Percentiles rank a stretch among this genome's conserved stretches.
phyloP scores from a whole-genome alignment of 2,329 filamentous ascomycete genomes.

The Stenocarpella maydis region DNA sequence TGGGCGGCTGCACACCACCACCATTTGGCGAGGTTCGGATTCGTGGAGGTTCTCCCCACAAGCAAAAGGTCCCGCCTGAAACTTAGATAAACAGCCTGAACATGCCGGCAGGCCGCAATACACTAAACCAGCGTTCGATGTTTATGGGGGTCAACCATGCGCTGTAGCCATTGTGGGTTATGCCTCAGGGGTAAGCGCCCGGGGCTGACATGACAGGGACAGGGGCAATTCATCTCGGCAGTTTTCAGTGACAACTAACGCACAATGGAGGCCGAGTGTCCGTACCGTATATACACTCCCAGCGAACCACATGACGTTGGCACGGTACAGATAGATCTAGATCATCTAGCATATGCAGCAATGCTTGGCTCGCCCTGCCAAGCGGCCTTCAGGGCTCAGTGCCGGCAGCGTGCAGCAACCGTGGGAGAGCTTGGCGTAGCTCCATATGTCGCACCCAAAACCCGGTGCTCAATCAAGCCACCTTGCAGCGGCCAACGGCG shows the following conservation, averaged over 20 bases:
- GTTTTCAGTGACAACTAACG: not conserved
- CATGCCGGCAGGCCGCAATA: conserved; percentile 5
- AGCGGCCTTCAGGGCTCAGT: not conserved
- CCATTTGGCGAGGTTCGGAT: not conserved
- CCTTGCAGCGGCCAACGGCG: not conserved
- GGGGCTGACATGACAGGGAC: conserved; percentile 13
- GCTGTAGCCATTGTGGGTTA: not conserved
- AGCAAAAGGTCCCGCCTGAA: conserved; percentile 5
- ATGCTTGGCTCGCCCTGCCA: conserved; percentile 7
- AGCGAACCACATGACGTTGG: not conserved
- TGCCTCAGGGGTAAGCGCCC: not conserved
- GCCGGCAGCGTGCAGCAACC: conserved; percentile 6
- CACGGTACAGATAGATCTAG: conserved; percentile 20
- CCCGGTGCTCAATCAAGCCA: not conserved
- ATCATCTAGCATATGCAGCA: conserved; percentile 22
- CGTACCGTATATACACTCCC: not conserved
- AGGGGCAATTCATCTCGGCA: not conserved
- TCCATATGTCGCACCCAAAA: not conserved
- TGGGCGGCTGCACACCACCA: not conserved
- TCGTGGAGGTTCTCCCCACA: conserved; percentile 8
- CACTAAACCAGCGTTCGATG: not conserved
- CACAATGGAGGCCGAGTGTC: conserved; percentile 12
- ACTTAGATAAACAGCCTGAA: conserved; percentile 23
- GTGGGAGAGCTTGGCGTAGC: not conserved
- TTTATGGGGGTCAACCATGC: conserved; percentile 10